Base-by-base conservation (phyloP, 73 alveolate species). In the Symbiodinium natans region DNA sequence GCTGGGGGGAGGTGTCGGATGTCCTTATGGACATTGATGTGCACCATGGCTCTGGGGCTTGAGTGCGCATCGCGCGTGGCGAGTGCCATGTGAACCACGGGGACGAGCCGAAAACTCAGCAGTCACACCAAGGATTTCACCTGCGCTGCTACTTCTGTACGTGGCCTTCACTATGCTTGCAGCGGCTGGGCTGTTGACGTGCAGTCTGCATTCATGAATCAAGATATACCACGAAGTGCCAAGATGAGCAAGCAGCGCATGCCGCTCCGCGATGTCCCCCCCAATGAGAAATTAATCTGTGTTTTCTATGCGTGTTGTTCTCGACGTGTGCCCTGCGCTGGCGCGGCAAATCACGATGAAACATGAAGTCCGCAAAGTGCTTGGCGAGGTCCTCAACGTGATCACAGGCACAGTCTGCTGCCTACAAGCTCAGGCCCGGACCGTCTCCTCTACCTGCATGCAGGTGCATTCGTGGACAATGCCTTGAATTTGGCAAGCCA, bases 401-500 rank as follows among this genome's bases (percentile, higher is more conserved):
- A 86, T 86, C 52, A 86, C 93, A 46, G 93, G 93, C 73, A n/a
- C 27, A n/a, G 92, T 6, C 10, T 82, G 90, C 15, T 46, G 36
- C 38, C 36, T 63, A 6, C 8, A 1, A 52, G 71, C n/a, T 10
- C n/a, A n/a, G n/a, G n/a, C n/a, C n/a, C n/a, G n/a, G n/a, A n/a
- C n/a, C n/a, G n/a, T n/a, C n/a, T n/a, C n/a, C n/a, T n/a, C n/a
- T n/a, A n/a, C n/a, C n/a, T n/a, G n/a, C n/a, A n/a, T n/a, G 41
- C 93, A 84, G 93, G 93, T 21, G 93, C 93, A 42, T 86, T 86
- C 39, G 93, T 86, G 39, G 93, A 86, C 54, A 86, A 86, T 36
- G 93, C 93, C n/a, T 34, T 86, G 83, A 63, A 86, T 52, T 31
- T 86, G 48, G 93, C 93, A 15, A 86, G 93, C 93, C 93, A 86